Percentiles rank a stretch among this genome's conserved stretches.
Evolutionary conservation across 257 asterid genomes (phyloP).

Genomic region (Echites panduratus): DNA sequence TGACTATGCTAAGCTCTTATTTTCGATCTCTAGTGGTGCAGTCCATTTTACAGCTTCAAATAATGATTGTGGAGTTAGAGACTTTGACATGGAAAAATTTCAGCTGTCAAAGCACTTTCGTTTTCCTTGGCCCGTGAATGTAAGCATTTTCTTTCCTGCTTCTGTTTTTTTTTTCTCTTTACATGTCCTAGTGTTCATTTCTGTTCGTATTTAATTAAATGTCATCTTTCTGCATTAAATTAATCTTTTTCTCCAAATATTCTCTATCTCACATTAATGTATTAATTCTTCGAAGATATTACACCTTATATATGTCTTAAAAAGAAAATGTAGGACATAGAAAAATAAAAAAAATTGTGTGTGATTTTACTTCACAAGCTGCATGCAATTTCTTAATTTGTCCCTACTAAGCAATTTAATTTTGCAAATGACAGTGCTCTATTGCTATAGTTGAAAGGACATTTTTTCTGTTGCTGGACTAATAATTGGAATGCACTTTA

Average conservation of each 20-base stretch:
- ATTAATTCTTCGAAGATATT: too few species aligned
- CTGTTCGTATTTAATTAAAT: background rate
- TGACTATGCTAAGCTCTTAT: slow-evolving; percentile 20
- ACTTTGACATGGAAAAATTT: slow-evolving; percentile 81
- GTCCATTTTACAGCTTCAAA: slow-evolving; percentile 83
- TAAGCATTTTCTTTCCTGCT: slow-evolving; percentile 29
- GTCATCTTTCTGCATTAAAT: too few species aligned
- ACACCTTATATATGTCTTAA: background rate
- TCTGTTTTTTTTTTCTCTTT: background rate
- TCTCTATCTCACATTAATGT: too few species aligned
- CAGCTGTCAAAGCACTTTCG: slow-evolving; percentile 62
- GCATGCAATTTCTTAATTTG: background rate
- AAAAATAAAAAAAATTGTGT: too few species aligned
- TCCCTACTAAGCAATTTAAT: background rate
- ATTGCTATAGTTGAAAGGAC: background rate
- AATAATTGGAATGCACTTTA: background rate
- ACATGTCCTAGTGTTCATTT: background rate
- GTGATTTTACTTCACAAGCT: background rate
- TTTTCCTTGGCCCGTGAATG: slow-evolving; percentile 93
- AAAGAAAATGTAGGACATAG: background rate
- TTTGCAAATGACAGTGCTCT: background rate
- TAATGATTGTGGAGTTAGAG: slow-evolving; percentile 86
- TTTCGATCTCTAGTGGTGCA: slow-evolving; percentile 68
- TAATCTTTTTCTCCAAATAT: background rate
- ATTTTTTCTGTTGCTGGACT: background rate